phyloP scores from a whole-genome alignment of 441 rosid genomes.

The Codiaeum variegatum region DNA sequence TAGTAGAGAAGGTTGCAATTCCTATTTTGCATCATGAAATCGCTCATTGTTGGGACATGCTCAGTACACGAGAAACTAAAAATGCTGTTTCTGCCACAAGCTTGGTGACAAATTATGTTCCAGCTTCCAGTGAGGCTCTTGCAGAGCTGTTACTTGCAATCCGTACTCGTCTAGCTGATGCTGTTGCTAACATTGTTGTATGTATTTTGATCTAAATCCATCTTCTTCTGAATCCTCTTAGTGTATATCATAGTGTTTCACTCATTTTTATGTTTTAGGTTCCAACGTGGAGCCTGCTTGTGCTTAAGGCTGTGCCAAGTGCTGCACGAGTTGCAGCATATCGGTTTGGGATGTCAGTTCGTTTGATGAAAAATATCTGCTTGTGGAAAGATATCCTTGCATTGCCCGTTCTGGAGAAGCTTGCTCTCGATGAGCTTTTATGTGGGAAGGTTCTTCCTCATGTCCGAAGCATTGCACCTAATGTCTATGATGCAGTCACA shows the following conservation, averaged over 20 bases:
- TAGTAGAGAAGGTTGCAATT: conserved; percentile 83
- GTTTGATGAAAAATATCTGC: conserved; percentile 84
- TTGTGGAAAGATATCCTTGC: conserved; percentile 87
- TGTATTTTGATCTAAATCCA: not conserved
- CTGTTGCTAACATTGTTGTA: conserved; percentile 59
- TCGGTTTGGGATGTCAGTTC: conserved; percentile 78
- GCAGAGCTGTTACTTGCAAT: conserved; percentile 56
- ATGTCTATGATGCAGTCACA: conserved; percentile 81
- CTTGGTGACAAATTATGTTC: conserved; percentile 62
- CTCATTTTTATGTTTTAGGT: conserved; percentile 39
- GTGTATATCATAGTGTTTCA: not conserved
- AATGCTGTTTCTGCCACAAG: conserved; percentile 81
- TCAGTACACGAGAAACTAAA: conserved; percentile 69
- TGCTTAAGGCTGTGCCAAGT: conserved; percentile 77
- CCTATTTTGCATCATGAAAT: conserved; percentile 86
- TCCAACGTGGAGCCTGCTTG: conserved; percentile 82
- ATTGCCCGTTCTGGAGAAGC: conserved; percentile 70
- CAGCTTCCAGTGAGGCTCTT: conserved; percentile 67
- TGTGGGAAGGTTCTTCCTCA: conserved; percentile 78
- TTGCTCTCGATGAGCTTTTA: conserved; percentile 82
- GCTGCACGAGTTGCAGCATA: conserved; percentile 81
- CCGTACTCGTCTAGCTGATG: conserved; percentile 69
- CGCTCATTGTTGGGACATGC: conserved; percentile 81
- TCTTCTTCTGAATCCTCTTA: not conserved
- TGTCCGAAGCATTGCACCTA: conserved; percentile 65